Base-by-base conservation (phyloP, 345 rosid genomes). In the Bruguiera gymnorhiza region DNA sequence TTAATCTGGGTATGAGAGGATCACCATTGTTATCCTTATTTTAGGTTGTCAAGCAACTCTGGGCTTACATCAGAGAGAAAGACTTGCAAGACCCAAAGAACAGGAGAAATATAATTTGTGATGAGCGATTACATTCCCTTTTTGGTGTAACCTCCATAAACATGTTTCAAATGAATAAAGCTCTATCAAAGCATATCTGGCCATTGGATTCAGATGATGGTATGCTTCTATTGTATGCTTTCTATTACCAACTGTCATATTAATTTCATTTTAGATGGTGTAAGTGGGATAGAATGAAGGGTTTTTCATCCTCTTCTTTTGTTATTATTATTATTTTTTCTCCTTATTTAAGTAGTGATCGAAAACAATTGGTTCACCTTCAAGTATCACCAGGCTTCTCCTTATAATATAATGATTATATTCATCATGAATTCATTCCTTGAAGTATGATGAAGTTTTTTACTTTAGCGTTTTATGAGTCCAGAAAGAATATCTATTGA, bases 131-230 rank as follows among this genome's bases (percentile, higher is more conserved):
- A 55, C 84, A 56, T 64, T 80, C 84, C 65, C 72, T 86, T 67
- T 88, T 88, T 65, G 56, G 70, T 54, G 74, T 85, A 13, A 82
- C 79, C 48, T 82, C 84, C 26, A 85, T 88, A 57, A 82, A 85
- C 75, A 86, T 86, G 90, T 88, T 88, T 75, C 84, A 83, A 64
- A 83, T 88, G 90, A 86, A 71, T 75, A 88, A 85, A 82, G 84
- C 65, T 43, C 77, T 88, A 43, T 62, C 84, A 24, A 85, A 83
- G 76, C 90, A 88, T 71, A 86, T 88, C 70, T 81, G 89, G 89
- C 85, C 88, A 9, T 68, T 88, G 73, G 77, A 72, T 62, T 80
- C 80, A 15, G 70, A 70, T 43, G 75, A 76, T 50, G 89, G 88
- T 88, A 64, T 37, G 23, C 36, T 43, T 24, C 39, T 57, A 26